Base-by-base conservation (phyloP, 352 stramenopile genomes). In the Globisporangium apiculatum region DNA sequence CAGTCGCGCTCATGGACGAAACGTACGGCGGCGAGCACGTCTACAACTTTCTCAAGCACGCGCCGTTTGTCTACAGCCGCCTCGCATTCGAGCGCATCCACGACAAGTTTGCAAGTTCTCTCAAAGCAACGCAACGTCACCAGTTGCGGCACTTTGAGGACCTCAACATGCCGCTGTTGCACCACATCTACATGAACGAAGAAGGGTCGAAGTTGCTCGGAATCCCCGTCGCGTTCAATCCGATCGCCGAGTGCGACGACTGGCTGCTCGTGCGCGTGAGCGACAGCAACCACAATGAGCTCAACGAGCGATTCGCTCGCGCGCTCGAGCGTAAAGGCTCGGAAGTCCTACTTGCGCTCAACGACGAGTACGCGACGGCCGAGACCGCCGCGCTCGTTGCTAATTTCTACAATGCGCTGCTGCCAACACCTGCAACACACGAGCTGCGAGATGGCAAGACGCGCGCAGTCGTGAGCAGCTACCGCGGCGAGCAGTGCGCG, bases 21-120 rank as follows among this genome's bases (percentile, higher is more conserved):
- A 76, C 64, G n/a, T 94, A 93, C 68, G 83, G 83, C 40, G 83
- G 82, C n/a, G 65, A 91, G 69, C 83, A 93, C 58, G 76, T 86
- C 18, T 89, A 88, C 66, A 91, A 94, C 52, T 94, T 91, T 62
- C 63, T 94, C 53, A 94, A 94, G 67, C 83, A 94, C 57, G 83
- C 81, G 24, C 83, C 83, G 6, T 94, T 89, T 51, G 79, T 94
- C 9, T 94, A 94, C 71, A 87, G 72, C 65, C 75, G 79, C 31
- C 55, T 59, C 17, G 83, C 68, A 5, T 91, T 94, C 51, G 75
- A 89, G 60, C 72, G 76, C 47, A 87, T 94, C 53, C 83, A 91
- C 63, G 71, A 78, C 37, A 86, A 83, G 48, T 94, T 91, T 53
- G 62, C 55, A 7, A 67, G 66, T 2, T 61, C 74, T 47, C 64